Conservation (phyloP, 2,329 filamentous ascomycete genomes). For the Ophiostoma fasciatum region DNA sequence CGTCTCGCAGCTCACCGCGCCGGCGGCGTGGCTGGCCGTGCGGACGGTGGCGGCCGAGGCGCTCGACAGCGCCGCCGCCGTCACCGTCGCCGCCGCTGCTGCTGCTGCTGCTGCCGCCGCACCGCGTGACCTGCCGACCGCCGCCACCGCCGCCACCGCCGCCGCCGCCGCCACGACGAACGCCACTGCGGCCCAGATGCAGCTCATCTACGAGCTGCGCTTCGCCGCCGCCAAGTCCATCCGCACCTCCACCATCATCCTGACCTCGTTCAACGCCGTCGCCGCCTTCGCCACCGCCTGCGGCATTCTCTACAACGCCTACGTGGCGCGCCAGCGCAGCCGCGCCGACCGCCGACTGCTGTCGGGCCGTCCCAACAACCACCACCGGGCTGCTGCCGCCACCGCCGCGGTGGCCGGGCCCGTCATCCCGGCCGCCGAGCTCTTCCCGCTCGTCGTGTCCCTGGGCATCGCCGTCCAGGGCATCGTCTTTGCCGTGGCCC, state of each 20-base stretch:
- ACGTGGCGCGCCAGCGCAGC: constrained; percentile 25
- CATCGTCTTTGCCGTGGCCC: constrained; percentile 39
- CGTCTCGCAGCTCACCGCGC: too few species aligned
- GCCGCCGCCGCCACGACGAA: constrained; percentile 22
- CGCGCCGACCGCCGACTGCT: too few species aligned
- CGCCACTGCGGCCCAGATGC: constrained; percentile 23
- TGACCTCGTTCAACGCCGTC: constrained; percentile 45
- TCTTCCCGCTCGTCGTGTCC: constrained; percentile 41
- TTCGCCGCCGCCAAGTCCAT: constrained; percentile 41
- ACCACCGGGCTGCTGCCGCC: too few species aligned
- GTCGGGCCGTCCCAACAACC: too few species aligned
- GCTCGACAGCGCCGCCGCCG: too few species aligned
- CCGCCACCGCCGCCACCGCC: too few species aligned
- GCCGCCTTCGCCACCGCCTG: constrained; percentile 39
- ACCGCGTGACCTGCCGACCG: too few species aligned
- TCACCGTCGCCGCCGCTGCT: too few species aligned
- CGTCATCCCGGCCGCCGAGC: constrained; percentile 31
- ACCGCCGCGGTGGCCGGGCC: constrained; percentile 3
- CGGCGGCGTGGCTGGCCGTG: too few species aligned
- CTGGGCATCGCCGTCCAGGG: constrained; percentile 43
- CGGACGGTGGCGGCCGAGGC: too few species aligned
- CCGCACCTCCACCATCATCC: constrained; percentile 45
- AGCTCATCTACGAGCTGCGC: constrained; percentile 35
- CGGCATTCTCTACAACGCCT: constrained; percentile 43
- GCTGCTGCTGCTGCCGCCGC: too few species aligned